Percentiles rank a stretch among this genome's conserved stretches.
These are phyloP conservation scores for Pestalotiopsis sp. DNA, from an alignment of 2,329 filamentous ascomycete genomes.

Conservation along the genomic window DNA sequence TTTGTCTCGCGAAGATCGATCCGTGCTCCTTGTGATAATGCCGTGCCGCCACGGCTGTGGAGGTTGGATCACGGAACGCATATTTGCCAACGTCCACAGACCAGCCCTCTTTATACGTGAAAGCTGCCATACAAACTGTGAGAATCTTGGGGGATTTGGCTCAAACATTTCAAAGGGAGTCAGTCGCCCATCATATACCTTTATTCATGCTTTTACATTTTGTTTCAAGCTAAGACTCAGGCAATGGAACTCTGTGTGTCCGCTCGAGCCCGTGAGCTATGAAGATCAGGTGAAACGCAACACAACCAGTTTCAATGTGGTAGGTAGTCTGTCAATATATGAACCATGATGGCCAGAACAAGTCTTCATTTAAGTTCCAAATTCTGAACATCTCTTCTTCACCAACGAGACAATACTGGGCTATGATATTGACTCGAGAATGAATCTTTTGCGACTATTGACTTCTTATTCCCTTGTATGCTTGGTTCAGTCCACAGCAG, in stretches of 20 bases:
- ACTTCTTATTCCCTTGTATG: not conserved
- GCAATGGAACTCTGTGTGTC: not conserved
- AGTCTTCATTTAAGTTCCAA: not conserved
- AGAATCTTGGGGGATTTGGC: too few relatives aligned
- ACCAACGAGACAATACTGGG: too few relatives aligned
- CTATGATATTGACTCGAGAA: not conserved
- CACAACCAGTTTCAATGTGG: not conserved
- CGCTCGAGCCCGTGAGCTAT: not conserved
- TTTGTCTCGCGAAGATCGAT: not conserved
- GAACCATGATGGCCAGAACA: not conserved
- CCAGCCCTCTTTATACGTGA: not conserved
- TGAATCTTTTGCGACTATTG: not conserved
- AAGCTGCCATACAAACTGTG: not conserved
- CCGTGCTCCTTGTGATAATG: not conserved
- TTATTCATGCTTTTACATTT: not conserved
- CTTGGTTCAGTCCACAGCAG: not conserved
- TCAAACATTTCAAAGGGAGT: too few relatives aligned
- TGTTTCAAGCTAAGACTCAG: not conserved
- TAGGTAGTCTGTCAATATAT: not conserved
- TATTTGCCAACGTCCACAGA: not conserved
- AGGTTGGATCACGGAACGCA: not conserved
- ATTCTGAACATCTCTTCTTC: not conserved
- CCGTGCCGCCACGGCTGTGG: not conserved
- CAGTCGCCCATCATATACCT: not conserved
- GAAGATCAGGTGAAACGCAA: constrained; percentile 1